Evolutionary conservation across 1,284 basidiomycete genomes (phyloP).

Genomic region (Naganishia sp.): DNA sequence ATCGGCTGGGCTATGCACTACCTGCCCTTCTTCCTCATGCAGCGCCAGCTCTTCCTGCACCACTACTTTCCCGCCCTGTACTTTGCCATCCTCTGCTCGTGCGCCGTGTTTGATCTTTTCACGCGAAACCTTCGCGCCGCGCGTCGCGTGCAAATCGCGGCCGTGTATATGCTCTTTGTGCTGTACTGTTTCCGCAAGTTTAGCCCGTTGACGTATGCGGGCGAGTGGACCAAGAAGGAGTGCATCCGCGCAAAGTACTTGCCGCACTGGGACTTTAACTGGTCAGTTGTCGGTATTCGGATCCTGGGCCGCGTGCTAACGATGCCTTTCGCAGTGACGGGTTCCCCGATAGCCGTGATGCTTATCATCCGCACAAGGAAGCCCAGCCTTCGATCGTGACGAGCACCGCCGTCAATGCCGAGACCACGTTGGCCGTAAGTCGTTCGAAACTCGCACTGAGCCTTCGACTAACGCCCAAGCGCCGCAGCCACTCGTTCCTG

Average conservation of each 20-base stretch:
- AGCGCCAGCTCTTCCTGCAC: constrained; percentile 92
- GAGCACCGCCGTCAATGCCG: constrained; percentile 46
- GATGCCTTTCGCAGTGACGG: constrained; percentile 17
- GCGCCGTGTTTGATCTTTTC: constrained; percentile 77
- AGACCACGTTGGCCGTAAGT: constrained; percentile 31
- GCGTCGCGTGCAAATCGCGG: constrained; percentile 75
- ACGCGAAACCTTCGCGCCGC: constrained; percentile 77
- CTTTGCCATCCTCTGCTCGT: constrained; percentile 81
- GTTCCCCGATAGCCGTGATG: constrained; percentile 17
- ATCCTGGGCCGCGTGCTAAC: background rate
- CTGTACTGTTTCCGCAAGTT: constrained; percentile 78
- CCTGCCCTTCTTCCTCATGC: constrained; percentile 97
- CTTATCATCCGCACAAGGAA: constrained; percentile 14
- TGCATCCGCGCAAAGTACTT: constrained; percentile 81
- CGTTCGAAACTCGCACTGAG: background rate
- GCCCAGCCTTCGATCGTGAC: constrained; percentile 44
- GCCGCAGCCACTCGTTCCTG: constrained; percentile 47
- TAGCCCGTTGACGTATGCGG: constrained; percentile 82
- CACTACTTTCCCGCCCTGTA: constrained; percentile 97
- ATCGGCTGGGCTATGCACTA: constrained; percentile 97
- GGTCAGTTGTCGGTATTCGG: constrained; percentile 58
- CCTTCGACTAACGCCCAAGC: background rate
- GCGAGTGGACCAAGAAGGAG: constrained; percentile 76
- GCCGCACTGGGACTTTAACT: constrained; percentile 94
- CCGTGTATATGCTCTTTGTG: constrained; percentile 68